A percentile compares a stretch with the other conserved stretches of the same genome.
phyloP scores from a whole-genome alignment of 257 asterid species.

The Primulina eburnea region DNA sequence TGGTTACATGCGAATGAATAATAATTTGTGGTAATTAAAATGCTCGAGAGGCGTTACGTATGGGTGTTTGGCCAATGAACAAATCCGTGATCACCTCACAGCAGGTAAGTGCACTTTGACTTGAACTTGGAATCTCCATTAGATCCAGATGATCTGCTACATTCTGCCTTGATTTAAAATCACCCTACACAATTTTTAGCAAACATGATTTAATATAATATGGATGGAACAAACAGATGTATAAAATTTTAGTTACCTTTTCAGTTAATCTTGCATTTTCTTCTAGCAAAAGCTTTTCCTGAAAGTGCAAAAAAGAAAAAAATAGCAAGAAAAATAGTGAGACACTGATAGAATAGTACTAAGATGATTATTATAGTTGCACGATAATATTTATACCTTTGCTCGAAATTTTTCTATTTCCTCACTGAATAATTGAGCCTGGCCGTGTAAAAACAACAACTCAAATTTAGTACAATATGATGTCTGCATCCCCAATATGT shows the following conservation, averaged over 20 bases:
- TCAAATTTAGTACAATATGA: background rate
- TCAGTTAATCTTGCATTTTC: background rate
- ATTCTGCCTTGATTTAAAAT: background rate
- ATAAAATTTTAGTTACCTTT: background rate
- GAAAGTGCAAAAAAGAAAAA: background rate
- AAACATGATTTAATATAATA: too few relatives aligned
- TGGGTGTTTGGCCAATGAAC: background rate
- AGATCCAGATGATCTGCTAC: background rate
- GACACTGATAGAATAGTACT: background rate
- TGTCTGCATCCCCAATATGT: background rate
- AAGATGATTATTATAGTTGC: background rate
- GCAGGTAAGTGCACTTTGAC: background rate
- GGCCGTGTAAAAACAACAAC: background rate
- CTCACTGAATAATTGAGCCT: conserved; percentile 34
- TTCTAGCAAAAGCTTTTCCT: background rate
- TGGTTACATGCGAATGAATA: background rate
- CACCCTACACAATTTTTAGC: background rate
- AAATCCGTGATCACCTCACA: background rate
- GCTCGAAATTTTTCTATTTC: conserved; percentile 30
- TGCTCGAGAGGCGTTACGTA: background rate
- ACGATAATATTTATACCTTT: conserved; percentile 24
- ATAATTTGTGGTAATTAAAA: background rate
- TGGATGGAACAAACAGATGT: too few relatives aligned
- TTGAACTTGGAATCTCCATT: background rate
- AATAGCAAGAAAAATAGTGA: background rate